Conservation (phyloP, 129 eudicot genomes). For the Ambrosia trifida region DNA sequence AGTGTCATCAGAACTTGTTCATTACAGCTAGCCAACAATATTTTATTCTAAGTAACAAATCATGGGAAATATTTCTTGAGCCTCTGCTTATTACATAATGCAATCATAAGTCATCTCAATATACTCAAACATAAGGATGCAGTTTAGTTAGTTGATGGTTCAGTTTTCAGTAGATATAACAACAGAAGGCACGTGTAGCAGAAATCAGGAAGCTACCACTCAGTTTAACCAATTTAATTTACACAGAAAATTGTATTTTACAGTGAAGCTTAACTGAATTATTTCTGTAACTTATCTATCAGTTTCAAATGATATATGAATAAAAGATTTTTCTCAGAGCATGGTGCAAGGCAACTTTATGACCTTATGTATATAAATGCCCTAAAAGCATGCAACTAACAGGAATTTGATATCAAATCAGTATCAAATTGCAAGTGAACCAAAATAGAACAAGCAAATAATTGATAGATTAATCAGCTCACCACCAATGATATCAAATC, state of each 20-base stretch:
- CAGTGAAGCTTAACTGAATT: conserved; percentile 3
- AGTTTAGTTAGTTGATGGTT: not conserved
- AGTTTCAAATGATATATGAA: conserved; percentile 3
- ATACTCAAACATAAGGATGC: not conserved
- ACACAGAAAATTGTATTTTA: not conserved
- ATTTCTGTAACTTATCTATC: conserved; percentile 1
- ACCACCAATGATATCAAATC: not conserved
- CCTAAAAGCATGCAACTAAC: conserved; percentile 8
- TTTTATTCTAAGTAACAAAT: not conserved
- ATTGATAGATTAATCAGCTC: not conserved
- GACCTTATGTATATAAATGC: not conserved
- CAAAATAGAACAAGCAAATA: not conserved
- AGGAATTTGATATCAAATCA: not conserved
- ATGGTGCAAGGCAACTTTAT: not conserved
- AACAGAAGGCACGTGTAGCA: not conserved
- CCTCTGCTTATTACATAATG: conserved; percentile 15
- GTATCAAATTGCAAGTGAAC: not conserved
- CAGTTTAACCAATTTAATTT: not conserved
- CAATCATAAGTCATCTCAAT: not conserved
- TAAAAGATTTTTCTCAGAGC: not conserved
- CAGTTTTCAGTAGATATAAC: not conserved
- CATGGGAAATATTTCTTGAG: not conserved
- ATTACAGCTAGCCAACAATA: not conserved
- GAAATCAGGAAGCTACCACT: conserved; percentile 6
- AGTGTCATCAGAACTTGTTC: conserved; percentile 1